Base-by-base conservation (phyloP, 2,329 filamentous ascomycete species). In the Talaromyces amestolkiae region DNA sequence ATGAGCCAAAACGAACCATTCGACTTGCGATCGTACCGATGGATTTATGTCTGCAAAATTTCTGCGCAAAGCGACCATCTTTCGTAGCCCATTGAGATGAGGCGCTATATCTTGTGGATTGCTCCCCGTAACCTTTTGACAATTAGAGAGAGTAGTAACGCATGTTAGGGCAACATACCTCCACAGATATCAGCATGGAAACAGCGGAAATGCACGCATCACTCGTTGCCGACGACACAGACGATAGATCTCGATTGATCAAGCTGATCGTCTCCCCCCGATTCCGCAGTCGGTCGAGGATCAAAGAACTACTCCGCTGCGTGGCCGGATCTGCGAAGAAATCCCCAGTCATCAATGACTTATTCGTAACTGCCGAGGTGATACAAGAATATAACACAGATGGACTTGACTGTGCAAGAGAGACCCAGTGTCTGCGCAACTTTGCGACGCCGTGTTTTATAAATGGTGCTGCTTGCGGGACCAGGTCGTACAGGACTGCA, bases 101-200 rank as follows among this genome's bases (percentile, higher is more conserved):
- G 78, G 77, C 51, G 77, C 77, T 24, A 79, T 66, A 67, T 78
- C 77, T 65, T 79, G 75, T 1, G 76, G 72, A 58, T 78, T 77
- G 4, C 76, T 76, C 13, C 76, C 77, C 11, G 75, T 76, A 63
- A 78, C 78, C 77, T 78, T 78, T 39, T 22, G 22, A 33, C 33
- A 65, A 53, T 53, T 6, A 53, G 59, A 39, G 5, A n/a, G 10
- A 47, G 13, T 11, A 3, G 1, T 47, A 62, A 19, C 9, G n/a
- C 27, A 19, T 15, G 33, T 11, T 35, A 43, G 17, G 11, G 39
- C 13, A 15, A 67, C 72, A 66, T 70, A 78, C 77, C 71, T 79
- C 77, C 24, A 79, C 77, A 3, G 76, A 77, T 31, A 79, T 69
- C n/a, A 79, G 68, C 7, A 75, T 73, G 17, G 77, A 77, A 33